These are phyloP conservation scores for Talaromyces rugulosus DNA, from an alignment of 2,329 filamentous ascomycete species.

Conservation along the genomic window DNA sequence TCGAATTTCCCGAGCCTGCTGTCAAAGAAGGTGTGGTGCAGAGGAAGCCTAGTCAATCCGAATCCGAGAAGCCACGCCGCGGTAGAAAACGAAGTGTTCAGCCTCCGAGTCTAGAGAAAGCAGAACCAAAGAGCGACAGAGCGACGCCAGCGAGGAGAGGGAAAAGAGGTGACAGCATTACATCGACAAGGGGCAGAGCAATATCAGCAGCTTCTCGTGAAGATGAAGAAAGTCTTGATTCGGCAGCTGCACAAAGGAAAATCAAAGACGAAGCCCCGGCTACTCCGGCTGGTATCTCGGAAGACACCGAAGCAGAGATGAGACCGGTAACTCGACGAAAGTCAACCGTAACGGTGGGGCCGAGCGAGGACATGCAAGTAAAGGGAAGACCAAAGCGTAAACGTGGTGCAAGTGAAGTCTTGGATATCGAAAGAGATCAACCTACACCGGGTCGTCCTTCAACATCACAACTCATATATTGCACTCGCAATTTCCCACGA, in stretches of 20 bases:
- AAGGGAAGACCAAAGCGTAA: constrained; percentile 37
- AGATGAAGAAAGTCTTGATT: constrained; percentile 22
- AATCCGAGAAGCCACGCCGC: constrained; percentile 19
- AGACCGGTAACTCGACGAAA: constrained; percentile 27
- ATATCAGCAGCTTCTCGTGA: constrained; percentile 33
- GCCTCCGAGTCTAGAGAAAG: constrained; percentile 14
- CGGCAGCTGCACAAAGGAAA: constrained; percentile 16
- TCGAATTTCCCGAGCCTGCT: constrained; percentile 24
- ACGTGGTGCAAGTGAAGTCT: constrained; percentile 31
- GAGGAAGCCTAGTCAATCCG: constrained; percentile 16
- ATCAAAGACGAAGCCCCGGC: constrained; percentile 32
- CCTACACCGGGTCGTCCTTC: constrained; percentile 25
- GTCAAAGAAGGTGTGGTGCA: constrained; percentile 20
- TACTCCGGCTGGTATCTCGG: constrained; percentile 30
- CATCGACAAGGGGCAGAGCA: constrained; percentile 34
- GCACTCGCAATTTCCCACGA: constrained; percentile 52
- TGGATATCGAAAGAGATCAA: constrained; percentile 25
- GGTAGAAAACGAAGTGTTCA: constrained; percentile 18
- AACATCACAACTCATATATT: constrained; percentile 34
- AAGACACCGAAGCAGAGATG: constrained; percentile 28
- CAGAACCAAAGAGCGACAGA: constrained; percentile 27
- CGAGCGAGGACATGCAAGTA: constrained; percentile 21
- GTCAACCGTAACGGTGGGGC: constrained; percentile 13
- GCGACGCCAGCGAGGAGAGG: constrained; percentile 18
- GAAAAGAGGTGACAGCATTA: constrained; percentile 30